Evolutionary conservation across 2,329 filamentous ascomycete species (phyloP), one percentile per base, ranked within the genome.

Genomic region (Fusarium tricinctum): DNA sequence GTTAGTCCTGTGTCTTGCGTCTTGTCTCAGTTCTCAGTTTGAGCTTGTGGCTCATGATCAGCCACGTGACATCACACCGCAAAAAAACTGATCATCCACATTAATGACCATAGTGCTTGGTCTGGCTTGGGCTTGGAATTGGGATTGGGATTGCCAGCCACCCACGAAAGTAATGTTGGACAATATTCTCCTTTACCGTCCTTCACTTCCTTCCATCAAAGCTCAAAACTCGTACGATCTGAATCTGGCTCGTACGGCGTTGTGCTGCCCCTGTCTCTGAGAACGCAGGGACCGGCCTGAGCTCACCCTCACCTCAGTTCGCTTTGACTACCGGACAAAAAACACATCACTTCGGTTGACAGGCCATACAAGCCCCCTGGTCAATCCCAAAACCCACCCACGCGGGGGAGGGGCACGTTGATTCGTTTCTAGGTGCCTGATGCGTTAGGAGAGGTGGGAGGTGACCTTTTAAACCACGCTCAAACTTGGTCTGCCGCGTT

Each of bases 31-130:
- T 42, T 57, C 44, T 49, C 49, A 42, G 45, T 42, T 55, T 45
- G 46, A 33, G 13, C 43, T 33, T 23, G 48, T 50, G 28, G 49
- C 52, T 59, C 51, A 38, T n/a, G 35, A 38, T 38, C 56, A 62
- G 65, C 71, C 71, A 73, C 71, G 71, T 73, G 71, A 73, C 71
- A 69, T 69, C 71, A 74, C 71, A 74, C 71, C 71, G 71, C 35
- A 73, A 68, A 67, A 55, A 64, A 69, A 56, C 52, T 55, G 44
- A 59, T 69, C 63, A 61, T 61, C 58, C 68, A 63, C 44, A 47
- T 50, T 50, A 45, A 23, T 23, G 47, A 17, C 39, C 33, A 28
- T 58, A 19, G 61, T 30, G 9, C 26, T 28, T 30, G 28, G 28
- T 30, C 28, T 30, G 28, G 28, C 50, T 46, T 50, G 44, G 44